Conservation (phyloP, 139 green algal genomes). For the Tetradesmus lagerheimii region DNA sequence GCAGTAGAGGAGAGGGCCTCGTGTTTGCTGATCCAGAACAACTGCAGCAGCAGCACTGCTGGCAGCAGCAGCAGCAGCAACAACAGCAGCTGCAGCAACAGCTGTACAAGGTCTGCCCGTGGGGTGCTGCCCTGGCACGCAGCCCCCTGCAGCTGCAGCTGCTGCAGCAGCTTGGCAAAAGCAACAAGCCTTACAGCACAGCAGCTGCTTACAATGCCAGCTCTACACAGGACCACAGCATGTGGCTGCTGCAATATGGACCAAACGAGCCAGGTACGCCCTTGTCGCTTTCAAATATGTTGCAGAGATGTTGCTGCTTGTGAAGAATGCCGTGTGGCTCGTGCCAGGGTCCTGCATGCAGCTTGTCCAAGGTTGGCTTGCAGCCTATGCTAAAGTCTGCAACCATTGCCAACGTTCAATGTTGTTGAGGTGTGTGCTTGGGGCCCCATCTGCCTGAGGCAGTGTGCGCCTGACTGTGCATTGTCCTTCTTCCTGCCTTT, state of each 20-base stretch:
- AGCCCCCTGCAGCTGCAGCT: conserved; percentile 1
- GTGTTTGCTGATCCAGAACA: conserved; percentile 17
- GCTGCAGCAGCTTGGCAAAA: background rate
- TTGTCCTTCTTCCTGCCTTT: too few relatives aligned
- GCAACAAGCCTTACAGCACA: background rate
- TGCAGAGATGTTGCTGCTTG: too few relatives aligned
- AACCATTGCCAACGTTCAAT: too few relatives aligned
- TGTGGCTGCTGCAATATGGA: conserved; percentile 22
- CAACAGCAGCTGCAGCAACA: background rate
- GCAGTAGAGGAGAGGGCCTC: background rate
- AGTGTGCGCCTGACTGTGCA: too few relatives aligned
- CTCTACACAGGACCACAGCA: too few relatives aligned
- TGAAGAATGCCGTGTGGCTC: too few relatives aligned
- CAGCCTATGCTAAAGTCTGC: too few relatives aligned
- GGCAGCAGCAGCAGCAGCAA: background rate
- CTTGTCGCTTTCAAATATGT: too few relatives aligned
- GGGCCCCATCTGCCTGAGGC: too few relatives aligned
- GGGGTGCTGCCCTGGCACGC: conserved; percentile 17
- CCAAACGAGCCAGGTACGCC: background rate
- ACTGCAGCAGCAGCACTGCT: conserved; percentile 10
- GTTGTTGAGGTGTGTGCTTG: conserved; percentile 42
- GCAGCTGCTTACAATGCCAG: background rate
- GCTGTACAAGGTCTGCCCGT: conserved; percentile 20
- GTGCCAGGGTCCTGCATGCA: too few relatives aligned
- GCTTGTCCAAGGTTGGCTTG: too few relatives aligned